Evolutionary conservation across 805 yeast species (phyloP).

Genomic region (Candida caryicola): DNA sequence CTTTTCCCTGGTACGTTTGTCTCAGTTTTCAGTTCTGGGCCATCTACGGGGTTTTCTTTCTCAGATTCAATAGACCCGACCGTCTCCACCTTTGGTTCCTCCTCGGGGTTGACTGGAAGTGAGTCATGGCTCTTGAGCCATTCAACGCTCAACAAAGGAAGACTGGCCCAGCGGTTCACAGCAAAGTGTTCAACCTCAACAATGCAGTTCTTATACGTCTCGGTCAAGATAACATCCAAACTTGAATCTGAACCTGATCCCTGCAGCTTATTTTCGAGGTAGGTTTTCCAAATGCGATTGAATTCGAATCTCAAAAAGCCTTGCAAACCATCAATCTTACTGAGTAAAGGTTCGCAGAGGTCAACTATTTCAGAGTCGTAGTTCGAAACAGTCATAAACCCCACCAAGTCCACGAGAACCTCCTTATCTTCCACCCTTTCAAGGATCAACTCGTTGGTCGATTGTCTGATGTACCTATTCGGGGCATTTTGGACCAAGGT

Average conservation of each 20-base stretch:
- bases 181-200: constrained; percentile 17
- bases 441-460: constrained; percentile 20
- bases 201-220: constrained; percentile 9
- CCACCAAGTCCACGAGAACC: constrained; percentile 15
- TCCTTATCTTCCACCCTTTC: constrained; percentile 15
- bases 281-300: constrained; percentile 18
- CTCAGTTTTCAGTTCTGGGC: too few species aligned
- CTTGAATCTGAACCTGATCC: constrained; percentile 9
- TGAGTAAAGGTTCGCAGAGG: constrained; percentile 16
- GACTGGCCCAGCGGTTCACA: constrained; percentile 17
- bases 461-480: constrained; percentile 23
- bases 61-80: not conserved
- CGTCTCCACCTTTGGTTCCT: constrained; percentile 1
- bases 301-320: constrained; percentile 15
- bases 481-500: constrained; percentile 37
- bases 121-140: constrained; percentile 13
- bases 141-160: constrained; percentile 19
- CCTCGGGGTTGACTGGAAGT: constrained; percentile 1
- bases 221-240: constrained; percentile 20
- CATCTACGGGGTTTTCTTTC: not conserved
- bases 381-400: constrained; percentile 22
- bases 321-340: constrained; percentile 9
- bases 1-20: too few species aligned
- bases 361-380: constrained; percentile 25
- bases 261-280: constrained; percentile 13